phyloP scores from a whole-genome alignment of 1,139 yeast genomes.

The Zygosaccharomyces pseudobailii region DNA sequence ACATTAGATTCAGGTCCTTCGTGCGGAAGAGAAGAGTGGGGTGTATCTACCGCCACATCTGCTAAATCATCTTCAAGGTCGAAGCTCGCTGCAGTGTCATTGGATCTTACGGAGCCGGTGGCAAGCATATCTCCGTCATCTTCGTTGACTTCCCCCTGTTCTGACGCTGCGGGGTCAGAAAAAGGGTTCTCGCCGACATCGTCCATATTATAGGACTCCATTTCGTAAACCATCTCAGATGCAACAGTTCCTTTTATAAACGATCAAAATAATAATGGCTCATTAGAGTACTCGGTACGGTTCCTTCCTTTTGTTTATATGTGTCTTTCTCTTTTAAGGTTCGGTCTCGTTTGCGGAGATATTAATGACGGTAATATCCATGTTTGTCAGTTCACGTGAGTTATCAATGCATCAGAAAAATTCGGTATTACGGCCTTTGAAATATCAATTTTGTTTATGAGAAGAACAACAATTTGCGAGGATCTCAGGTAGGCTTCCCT shows the following conservation, averaged over 20 bases:
- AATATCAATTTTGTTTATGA: too few species aligned
- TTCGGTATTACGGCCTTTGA: too few species aligned
- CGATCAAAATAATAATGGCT: background rate
- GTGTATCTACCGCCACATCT: conserved; percentile 2
- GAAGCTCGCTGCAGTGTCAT: background rate
- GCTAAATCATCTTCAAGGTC: background rate
- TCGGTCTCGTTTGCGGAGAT: background rate
- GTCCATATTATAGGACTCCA: background rate
- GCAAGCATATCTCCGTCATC: background rate
- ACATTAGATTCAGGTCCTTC: background rate
- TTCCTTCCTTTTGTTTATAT: background rate
- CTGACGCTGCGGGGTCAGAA: background rate
- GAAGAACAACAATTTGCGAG: too few species aligned
- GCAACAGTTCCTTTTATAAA: background rate
- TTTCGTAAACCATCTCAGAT: conserved; percentile 1
- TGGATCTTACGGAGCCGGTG: background rate
- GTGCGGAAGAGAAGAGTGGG: conserved; percentile 7
- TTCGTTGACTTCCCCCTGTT: background rate
- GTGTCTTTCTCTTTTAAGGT: background rate
- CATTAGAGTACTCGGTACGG: background rate
- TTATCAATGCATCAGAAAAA: too few species aligned
- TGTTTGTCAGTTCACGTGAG: background rate
- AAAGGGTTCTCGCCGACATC: background rate
- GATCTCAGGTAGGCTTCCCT: too few species aligned
- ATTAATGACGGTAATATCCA: background rate